Base-by-base conservation (phyloP, 2,329 filamentous ascomycete species). In the Grosmannia huntii region DNA sequence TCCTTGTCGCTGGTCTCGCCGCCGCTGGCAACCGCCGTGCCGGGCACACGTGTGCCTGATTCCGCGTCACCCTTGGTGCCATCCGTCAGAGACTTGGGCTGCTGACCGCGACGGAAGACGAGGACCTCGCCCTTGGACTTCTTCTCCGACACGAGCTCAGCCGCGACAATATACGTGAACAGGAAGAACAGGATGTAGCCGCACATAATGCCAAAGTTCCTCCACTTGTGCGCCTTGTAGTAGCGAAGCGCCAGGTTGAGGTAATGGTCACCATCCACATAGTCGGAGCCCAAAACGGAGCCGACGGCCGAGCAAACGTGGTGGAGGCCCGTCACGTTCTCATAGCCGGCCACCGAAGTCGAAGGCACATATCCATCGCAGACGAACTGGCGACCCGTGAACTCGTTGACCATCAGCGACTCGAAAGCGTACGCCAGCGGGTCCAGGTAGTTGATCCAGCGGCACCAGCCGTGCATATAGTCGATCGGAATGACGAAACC, bases 351-450 rank as follows among this genome's bases (percentile, higher is more conserved):
- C 3, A 75, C 41, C 9, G 4, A n/a, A 0, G 64, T 27, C 57
- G 61, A 71, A 0, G 80, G 80, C 2, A 81, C 72, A 55, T 70
- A 78, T 33, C 68, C 60, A 23, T 68, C 70, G 66, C 81, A 83
- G 0, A 57, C 53, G 67, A 86, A 94, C 0, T 81, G 62, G 19
- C 85, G 81, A 60, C 75, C 72, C 64, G 83, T 72, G 67, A 95
- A 95, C 69, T 96, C 90, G 70, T 95, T 95, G 62, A 88, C 79
- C 79, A 92, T 86, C 28, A 95, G 76, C 0, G 83, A 76, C 69
- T 95, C 89, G 66, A 95, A 95, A 0, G 83, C 83, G 63, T 95
- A 95, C 1, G 82, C 83, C 12, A 95, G 78, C 2, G 89, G 88
- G 61, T 95, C 84, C 46, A 94, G 74, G 68, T 89, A 92, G 68